These are phyloP conservation scores for Russula emetica DNA, from an alignment of 768 basidiomycete genomes.

Conservation along the genomic window DNA sequence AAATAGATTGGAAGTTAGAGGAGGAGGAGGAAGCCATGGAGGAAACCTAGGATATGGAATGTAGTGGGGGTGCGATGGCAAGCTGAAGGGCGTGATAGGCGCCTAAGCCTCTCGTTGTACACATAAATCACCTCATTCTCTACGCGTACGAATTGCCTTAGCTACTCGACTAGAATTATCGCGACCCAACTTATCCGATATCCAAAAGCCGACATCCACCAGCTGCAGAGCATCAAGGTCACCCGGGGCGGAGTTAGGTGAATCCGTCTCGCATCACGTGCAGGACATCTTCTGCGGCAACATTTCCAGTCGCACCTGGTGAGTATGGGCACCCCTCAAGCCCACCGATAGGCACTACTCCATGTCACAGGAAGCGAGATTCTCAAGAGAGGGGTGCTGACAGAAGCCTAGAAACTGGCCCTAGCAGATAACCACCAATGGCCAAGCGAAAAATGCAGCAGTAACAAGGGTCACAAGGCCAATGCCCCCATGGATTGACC, in stretches of 20 bases:
- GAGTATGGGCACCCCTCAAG: constrained; percentile 96
- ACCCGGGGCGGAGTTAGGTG: constrained; percentile 52
- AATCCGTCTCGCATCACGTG: constrained; percentile 74
- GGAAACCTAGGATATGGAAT: neutral
- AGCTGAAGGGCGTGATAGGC: no score
- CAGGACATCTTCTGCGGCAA: constrained; percentile 88
- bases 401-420: neutral
- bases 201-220: constrained; percentile 79
- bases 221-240: constrained; percentile 69
- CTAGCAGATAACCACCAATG: neutral
- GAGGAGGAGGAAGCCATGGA: no score
- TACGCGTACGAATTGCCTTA: constrained; percentile 58
- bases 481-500: constrained; percentile 56
- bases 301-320: constrained; percentile 92
- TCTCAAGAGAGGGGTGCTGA: neutral
- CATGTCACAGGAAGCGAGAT: neutral
- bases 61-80: no score
- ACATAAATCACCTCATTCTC: constrained; percentile 34
- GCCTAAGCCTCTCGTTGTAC: neutral
- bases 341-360: constrained; percentile 57
- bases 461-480: constrained; percentile 36
- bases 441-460: no score
- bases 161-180: constrained; percentile 75
- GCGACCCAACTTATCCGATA: constrained; percentile 60
- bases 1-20: no score